phyloP scores from a whole-genome alignment of 176 grass and related monocot species.

The Miscanthus lutarioriparius region DNA sequence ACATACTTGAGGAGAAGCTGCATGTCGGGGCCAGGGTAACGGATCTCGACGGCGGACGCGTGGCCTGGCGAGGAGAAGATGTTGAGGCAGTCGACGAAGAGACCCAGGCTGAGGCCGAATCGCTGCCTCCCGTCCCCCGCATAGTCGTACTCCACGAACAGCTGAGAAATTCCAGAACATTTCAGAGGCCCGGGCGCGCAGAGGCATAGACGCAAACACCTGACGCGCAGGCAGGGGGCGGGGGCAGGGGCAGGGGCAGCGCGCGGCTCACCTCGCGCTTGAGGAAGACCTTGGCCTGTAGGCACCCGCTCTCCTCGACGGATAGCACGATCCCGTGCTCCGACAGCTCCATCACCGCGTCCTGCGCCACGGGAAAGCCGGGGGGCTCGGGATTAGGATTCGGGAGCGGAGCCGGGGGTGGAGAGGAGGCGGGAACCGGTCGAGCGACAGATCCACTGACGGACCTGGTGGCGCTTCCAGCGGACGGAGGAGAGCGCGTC shows the following conservation, averaged over 20 bases:
- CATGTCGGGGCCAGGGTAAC: conserved; percentile 87
- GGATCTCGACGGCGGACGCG: conserved; percentile 65
- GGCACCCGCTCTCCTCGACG: conserved; percentile 84
- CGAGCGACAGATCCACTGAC: neutral
- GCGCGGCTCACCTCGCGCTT: conserved; percentile 77
- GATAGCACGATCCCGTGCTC: conserved; percentile 78
- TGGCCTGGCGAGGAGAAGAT: conserved; percentile 65
- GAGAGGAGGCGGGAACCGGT: neutral
- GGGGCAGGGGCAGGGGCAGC: too few relatives aligned
- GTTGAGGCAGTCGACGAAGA: conserved; percentile 81
- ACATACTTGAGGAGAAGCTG: conserved; percentile 83
- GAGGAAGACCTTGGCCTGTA: conserved; percentile 93
- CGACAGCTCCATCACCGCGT: conserved; percentile 77
- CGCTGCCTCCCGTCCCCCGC: conserved; percentile 55
- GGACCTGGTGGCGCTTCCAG: conserved; percentile 91
- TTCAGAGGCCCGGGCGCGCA: neutral
- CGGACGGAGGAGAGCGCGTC: conserved; percentile 84
- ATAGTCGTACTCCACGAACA: conserved; percentile 81
- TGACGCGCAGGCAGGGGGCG: neutral
- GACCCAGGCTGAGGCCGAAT: conserved; percentile 83
- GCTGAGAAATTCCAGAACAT: conserved; percentile 28
- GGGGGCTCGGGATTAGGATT: neutral
- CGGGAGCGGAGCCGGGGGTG: neutral
- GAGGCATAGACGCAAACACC: conserved; percentile 37
- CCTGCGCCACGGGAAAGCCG: conserved; percentile 25